These are phyloP conservation scores for Daphne laureola DNA, from an alignment of 441 rosid genomes.

Conservation along the genomic window DNA sequence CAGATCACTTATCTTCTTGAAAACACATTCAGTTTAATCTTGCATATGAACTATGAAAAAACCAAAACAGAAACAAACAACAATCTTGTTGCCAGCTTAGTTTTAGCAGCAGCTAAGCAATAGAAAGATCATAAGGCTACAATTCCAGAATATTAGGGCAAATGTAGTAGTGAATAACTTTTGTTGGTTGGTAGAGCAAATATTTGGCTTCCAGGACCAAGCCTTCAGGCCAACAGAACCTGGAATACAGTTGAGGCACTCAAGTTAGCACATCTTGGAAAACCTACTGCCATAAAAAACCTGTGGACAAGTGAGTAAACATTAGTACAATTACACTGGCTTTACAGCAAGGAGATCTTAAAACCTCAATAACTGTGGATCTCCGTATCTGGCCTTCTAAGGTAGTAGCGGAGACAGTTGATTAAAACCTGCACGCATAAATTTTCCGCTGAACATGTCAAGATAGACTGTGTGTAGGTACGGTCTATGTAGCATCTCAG, in stretches of 20 bases:
- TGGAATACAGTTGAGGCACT: background rate
- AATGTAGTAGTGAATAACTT: too few species aligned
- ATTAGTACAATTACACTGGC: constrained; percentile 12
- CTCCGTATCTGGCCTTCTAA: constrained; percentile 88
- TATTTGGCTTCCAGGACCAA: background rate
- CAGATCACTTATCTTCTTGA: too few species aligned
- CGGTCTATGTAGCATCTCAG: too few species aligned
- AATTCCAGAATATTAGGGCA: too few species aligned
- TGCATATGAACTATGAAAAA: too few species aligned
- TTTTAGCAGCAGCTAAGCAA: too few species aligned
- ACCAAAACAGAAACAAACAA: too few species aligned
- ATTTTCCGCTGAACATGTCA: background rate
- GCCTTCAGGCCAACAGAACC: constrained; percentile 1
- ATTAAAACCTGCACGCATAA: constrained; percentile 57
- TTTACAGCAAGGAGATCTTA: constrained; percentile 12
- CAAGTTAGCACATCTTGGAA: background rate
- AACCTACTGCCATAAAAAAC: background rate
- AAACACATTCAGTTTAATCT: too few species aligned
- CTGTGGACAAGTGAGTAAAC: constrained; percentile 3
- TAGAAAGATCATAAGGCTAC: too few species aligned
- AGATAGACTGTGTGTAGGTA: too few species aligned
- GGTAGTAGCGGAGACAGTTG: constrained; percentile 82
- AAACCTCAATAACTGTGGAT: constrained; percentile 54
- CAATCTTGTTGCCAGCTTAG: too few species aligned
- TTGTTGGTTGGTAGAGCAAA: background rate